Percentiles rank a stretch among this genome's conserved stretches.
phyloP scores from a whole-genome alignment of 2,329 filamentous ascomycete genomes.

The Leptosphaerulina australis region DNA sequence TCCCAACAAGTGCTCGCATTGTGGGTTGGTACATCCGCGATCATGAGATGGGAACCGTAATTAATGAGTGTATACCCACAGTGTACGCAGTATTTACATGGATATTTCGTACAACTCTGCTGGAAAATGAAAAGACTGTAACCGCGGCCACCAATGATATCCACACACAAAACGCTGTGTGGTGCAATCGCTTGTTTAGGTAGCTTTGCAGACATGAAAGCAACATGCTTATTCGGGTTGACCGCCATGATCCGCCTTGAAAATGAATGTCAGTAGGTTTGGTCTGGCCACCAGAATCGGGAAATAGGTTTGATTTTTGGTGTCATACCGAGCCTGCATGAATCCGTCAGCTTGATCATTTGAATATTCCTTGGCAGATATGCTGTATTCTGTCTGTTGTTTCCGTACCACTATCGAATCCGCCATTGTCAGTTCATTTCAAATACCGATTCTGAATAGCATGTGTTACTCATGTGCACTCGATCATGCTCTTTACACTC shows the following conservation, averaged over 20 bases:
- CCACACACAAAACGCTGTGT: conserved; percentile 11
- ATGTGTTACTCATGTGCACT: conserved; percentile 3
- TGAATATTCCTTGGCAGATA: conserved; percentile 28
- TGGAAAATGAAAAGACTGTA: conserved; percentile 17
- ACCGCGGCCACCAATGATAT: conserved; percentile 17
- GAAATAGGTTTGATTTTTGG: neutral
- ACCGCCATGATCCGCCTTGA: conserved; percentile 5
- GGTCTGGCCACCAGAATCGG: conserved; percentile 1
- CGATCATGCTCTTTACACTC: conserved; percentile 6
- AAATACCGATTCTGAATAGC: neutral
- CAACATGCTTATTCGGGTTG: conserved; percentile 6
- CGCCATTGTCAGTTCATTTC: neutral
- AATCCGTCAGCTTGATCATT: conserved; percentile 28
- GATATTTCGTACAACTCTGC: neutral
- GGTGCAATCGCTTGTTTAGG: neutral
- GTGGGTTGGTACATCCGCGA: too few species aligned
- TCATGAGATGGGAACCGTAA: too few species aligned
- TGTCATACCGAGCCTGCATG: conserved; percentile 24
- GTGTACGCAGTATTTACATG: neutral
- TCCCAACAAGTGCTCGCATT: too few species aligned
- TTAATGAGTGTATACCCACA: neutral
- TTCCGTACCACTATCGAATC: conserved; percentile 4
- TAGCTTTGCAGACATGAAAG: conserved; percentile 4
- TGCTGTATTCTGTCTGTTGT: conserved; percentile 18
- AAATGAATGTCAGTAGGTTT: neutral